These are phyloP conservation scores for Nigrospora osmanthi DNA, from an alignment of 2,329 filamentous ascomycete species.

Conservation along the genomic window DNA sequence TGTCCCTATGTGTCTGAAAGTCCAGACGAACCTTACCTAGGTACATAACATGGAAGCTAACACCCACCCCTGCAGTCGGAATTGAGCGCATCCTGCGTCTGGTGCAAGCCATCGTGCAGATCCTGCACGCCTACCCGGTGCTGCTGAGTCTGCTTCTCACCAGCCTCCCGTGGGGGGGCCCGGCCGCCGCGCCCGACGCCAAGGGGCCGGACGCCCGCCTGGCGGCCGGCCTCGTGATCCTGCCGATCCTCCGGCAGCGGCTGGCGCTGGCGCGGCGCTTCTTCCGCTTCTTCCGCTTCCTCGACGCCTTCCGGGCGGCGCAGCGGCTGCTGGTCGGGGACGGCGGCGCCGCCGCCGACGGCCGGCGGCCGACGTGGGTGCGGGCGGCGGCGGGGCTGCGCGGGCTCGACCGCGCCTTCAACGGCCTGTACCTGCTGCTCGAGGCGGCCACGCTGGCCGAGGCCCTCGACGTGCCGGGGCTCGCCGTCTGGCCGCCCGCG, in stretches of 20 bases:
- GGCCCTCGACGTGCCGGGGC: conserved; percentile 30
- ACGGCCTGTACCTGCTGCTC: conserved; percentile 60
- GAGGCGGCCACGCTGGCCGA: conserved; percentile 58
- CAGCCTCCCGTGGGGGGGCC: conserved; percentile 7
- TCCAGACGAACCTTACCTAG: too few relatives aligned
- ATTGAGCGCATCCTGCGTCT: conserved; percentile 54
- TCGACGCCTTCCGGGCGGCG: conserved; percentile 49
- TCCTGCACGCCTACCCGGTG: conserved; percentile 36
- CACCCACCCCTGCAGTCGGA: conserved; percentile 33
- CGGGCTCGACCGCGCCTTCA: conserved; percentile 47
- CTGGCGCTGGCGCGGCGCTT: conserved; percentile 48
- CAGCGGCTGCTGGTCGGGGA: conserved; percentile 29
- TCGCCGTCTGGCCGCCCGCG: conserved; percentile 45
- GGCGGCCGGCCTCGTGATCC: conserved; percentile 21
- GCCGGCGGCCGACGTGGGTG: conserved; percentile 10
- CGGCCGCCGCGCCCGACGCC: conserved; percentile 6
- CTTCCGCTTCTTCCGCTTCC: conserved; percentile 62
- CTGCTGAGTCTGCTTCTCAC: conserved; percentile 26
- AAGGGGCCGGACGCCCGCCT: conserved; percentile 1
- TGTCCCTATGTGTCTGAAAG: not conserved
- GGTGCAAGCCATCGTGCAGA: conserved; percentile 42
- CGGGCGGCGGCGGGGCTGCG: conserved; percentile 37
- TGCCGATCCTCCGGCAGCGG: conserved; percentile 26
- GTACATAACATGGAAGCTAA: too few relatives aligned
- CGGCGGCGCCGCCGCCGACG: conserved; percentile 8